Conservation (phyloP, 2,329 filamentous ascomycete genomes). For the Arthrobotrys iridis region DNA sequence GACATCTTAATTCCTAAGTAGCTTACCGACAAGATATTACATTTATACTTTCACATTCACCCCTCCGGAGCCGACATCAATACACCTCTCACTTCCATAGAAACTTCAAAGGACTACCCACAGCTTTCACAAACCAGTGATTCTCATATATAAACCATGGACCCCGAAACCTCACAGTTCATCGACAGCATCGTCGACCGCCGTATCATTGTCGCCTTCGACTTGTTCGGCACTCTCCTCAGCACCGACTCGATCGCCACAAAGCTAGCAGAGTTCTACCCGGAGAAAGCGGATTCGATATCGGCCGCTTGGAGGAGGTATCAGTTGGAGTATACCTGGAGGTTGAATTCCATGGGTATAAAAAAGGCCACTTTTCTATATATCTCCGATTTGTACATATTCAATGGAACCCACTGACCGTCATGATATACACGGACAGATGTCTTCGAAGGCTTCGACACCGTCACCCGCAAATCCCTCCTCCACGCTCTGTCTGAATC, state of each 20-base stretch:
- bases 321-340: slow-evolving; percentile 81
- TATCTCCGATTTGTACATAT: not conserved
- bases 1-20: too few relatives aligned
- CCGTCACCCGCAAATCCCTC: slow-evolving; percentile 72
- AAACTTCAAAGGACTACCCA: not conserved
- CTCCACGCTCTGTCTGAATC: slow-evolving; percentile 72
- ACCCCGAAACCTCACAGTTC: slow-evolving; percentile 30
- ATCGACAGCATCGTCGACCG: slow-evolving; percentile 48
- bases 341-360: slow-evolving; percentile 78
- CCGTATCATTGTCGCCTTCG: slow-evolving; percentile 71
- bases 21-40: too few relatives aligned
- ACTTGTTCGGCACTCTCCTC: slow-evolving; percentile 78
- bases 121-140: not conserved
- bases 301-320: slow-evolving; percentile 73
- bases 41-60: not conserved
- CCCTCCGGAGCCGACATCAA: not conserved
- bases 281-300: slow-evolving; percentile 68
- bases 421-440: too few relatives aligned
- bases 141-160: too few relatives aligned
- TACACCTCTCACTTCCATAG: not conserved
- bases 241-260: slow-evolving; percentile 75
- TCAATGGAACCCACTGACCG: too few relatives aligned
- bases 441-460: slow-evolving; percentile 72
- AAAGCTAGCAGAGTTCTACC: slow-evolving; percentile 66
- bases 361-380: slow-evolving; percentile 4